Conservation (phyloP, 2,329 filamentous ascomycete genomes). For the Fusarium oligoseptatum region DNA sequence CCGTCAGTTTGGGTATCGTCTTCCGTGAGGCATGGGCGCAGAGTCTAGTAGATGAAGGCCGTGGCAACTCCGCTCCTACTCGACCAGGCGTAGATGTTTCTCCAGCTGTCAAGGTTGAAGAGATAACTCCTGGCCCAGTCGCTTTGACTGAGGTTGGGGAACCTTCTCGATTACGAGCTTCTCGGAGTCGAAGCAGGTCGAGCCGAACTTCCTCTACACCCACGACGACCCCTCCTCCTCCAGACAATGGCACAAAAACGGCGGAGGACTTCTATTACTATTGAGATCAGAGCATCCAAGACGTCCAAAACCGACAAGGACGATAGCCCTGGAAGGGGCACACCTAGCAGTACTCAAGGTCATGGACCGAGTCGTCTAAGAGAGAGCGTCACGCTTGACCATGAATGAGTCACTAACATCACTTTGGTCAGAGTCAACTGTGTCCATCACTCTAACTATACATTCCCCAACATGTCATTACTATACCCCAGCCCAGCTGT, state of each 20-base stretch:
- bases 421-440: neutral
- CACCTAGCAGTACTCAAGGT: constrained; percentile 1
- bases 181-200: constrained; percentile 9
- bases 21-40: constrained; percentile 67
- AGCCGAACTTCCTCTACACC: constrained; percentile 13
- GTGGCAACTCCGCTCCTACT: neutral
- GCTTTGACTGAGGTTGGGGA: constrained; percentile 8
- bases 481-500: neutral
- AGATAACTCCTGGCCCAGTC: constrained; percentile 8
- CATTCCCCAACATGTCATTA: neutral
- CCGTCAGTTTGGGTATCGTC: constrained; percentile 74
- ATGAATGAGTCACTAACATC: constrained; percentile 3
- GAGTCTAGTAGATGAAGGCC: constrained; percentile 41
- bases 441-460: neutral
- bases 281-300: constrained; percentile 31
- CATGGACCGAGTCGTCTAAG: constrained; percentile 28
- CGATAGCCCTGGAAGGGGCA: constrained; percentile 6
- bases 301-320: constrained; percentile 2
- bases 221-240: constrained; percentile 2
- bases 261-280: constrained; percentile 1
- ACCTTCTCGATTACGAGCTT: constrained; percentile 1
- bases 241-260: constrained; percentile 22
- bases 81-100: constrained; percentile 26
- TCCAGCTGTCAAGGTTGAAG: constrained; percentile 15
- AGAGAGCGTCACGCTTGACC: constrained; percentile 11